Evolutionary conservation across 2,329 filamentous ascomycete genomes (phyloP).

Genomic region (Penicillium sp.): DNA sequence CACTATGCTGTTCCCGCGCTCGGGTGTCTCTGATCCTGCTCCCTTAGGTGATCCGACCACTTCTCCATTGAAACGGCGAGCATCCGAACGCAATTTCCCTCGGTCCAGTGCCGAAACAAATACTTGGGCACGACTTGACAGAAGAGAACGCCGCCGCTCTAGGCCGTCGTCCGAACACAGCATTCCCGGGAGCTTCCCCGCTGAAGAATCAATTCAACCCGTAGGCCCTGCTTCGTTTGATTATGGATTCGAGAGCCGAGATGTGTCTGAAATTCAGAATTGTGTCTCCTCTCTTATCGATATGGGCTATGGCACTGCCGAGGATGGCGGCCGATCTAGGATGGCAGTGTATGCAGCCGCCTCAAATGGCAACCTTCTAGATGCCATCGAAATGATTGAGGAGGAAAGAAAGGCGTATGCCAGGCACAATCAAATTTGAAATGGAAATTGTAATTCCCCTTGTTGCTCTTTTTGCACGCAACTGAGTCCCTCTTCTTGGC

Average conservation of each 20-base stretch:
- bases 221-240: not conserved
- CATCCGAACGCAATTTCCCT: constrained; percentile 31
- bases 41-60: not conserved
- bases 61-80: constrained; percentile 30
- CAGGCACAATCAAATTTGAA: constrained; percentile 23
- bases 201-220: constrained; percentile 14
- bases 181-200: constrained; percentile 33
- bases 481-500: not conserved
- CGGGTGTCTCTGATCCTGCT: constrained; percentile 4
- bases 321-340: constrained; percentile 42
- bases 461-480: constrained; percentile 5
- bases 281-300: constrained; percentile 46
- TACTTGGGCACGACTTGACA: constrained; percentile 26
- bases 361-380: constrained; percentile 45
- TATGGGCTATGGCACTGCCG: constrained; percentile 46
- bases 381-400: constrained; percentile 57
- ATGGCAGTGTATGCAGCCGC: constrained; percentile 51
- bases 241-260: not conserved
- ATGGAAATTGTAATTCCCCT: not conserved
- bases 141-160: constrained; percentile 21
- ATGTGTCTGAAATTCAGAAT: constrained; percentile 29
- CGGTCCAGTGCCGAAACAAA: constrained; percentile 14
- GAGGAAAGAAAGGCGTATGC: constrained; percentile 51
- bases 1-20: constrained; percentile 27
- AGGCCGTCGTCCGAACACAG: constrained; percentile 10